These are phyloP conservation scores for Pyricularia sp. DNA, from an alignment of 2,329 filamentous ascomycete species.

Conservation along the genomic window DNA sequence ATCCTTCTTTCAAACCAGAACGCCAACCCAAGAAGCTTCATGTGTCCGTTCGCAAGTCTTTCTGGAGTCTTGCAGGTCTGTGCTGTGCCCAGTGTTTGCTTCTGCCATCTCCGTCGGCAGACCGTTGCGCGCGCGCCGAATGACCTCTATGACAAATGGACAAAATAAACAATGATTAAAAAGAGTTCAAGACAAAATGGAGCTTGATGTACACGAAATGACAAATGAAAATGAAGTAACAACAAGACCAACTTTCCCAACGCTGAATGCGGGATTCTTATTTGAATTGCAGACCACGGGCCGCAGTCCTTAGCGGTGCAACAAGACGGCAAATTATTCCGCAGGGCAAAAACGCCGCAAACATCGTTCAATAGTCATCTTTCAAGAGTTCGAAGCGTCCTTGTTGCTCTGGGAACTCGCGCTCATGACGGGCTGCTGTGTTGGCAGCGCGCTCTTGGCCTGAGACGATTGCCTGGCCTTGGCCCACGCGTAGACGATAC, in stretches of 20 bases:
- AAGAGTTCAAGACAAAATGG: neutral
- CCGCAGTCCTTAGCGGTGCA: neutral
- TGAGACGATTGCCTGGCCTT: constrained; percentile 68
- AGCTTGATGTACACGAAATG: constrained; percentile 3
- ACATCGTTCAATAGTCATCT: neutral
- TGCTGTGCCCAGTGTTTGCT: neutral
- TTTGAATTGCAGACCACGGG: neutral
- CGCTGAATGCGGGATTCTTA: neutral
- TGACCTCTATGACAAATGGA: neutral
- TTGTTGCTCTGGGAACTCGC: constrained; percentile 84
- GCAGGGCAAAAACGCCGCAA: neutral
- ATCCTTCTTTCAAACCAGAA: neutral
- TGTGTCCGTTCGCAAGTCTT: neutral
- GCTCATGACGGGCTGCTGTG: constrained; percentile 60
- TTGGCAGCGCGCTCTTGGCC: constrained; percentile 54
- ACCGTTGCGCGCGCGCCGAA: neutral
- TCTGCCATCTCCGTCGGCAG: neutral
- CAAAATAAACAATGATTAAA: constrained; percentile 1
- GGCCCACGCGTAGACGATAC: constrained; percentile 77
- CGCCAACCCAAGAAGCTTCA: neutral
- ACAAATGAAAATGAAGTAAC: neutral
- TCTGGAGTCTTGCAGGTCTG: neutral
- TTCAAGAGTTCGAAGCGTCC: constrained; percentile 63
- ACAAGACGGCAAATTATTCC: neutral
- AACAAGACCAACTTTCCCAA: neutral